These are phyloP conservation scores for Cladosporium velox DNA, from an alignment of 2,329 filamentous ascomycete genomes.

Conservation along the genomic window DNA sequence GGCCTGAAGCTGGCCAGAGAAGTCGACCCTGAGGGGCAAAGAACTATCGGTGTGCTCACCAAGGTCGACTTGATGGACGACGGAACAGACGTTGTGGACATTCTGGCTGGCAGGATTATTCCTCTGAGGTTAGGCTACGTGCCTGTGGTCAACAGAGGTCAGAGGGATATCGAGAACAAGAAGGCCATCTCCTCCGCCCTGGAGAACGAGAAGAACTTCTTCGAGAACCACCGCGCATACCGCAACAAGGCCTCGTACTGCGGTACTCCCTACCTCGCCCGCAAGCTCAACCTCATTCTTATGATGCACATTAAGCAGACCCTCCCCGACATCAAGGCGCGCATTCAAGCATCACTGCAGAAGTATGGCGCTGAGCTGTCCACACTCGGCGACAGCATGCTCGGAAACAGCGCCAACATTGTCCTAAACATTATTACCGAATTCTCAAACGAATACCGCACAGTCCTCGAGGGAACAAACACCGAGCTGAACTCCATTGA, in stretches of 20 bases:
- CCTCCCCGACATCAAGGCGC: constrained; percentile 94
- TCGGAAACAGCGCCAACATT: constrained; percentile 95
- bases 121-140: constrained; percentile 93
- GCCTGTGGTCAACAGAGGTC: constrained; percentile 95
- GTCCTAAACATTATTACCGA: constrained; percentile 98
- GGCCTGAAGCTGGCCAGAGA: constrained; percentile 94
- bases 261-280: constrained; percentile 92
- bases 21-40: constrained; percentile 94
- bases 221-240: constrained; percentile 98
- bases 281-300: constrained; percentile 95
- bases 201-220: constrained; percentile 94
- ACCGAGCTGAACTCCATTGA: constrained; percentile 92
- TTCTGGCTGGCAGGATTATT: constrained; percentile 95
- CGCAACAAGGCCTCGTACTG: constrained; percentile 98
- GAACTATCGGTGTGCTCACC: constrained; percentile 96
- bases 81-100: constrained; percentile 96
- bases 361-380: constrained; percentile 85
- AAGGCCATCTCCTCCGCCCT: constrained; percentile 88
- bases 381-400: constrained; percentile 85
- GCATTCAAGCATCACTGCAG: constrained; percentile 88
- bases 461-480: constrained; percentile 94
- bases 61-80: constrained; percentile 99
- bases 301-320: constrained; percentile 99
- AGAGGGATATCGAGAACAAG: constrained; percentile 98
- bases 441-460: constrained; percentile 96